Conservation (phyloP, 805 yeast species). For the Lachancea waltii region DNA sequence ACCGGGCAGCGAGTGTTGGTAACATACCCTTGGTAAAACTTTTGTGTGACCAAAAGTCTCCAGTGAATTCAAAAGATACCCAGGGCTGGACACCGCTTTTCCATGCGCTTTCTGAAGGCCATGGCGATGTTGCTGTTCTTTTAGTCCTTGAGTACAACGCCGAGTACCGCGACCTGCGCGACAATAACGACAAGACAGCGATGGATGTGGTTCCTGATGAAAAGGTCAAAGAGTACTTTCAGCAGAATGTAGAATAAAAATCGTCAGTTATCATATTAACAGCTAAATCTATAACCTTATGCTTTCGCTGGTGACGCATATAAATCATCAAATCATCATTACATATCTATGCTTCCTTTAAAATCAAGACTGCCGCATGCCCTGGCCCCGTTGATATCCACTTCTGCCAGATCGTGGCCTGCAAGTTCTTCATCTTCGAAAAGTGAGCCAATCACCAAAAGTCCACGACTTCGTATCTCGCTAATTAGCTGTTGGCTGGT, state of each 20-base stretch:
- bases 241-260: constrained; percentile 14
- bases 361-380: constrained; percentile 18
- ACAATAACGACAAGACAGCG: constrained; percentile 49
- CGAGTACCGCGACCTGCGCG: constrained; percentile 39
- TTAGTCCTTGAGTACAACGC: constrained; percentile 61
- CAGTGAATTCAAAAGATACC: constrained; percentile 60
- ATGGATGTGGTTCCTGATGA: constrained; percentile 50
- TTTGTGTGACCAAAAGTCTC: constrained; percentile 48
- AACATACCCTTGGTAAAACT: constrained; percentile 48
- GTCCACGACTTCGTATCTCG: constrained; percentile 70
- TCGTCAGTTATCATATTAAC: not conserved
- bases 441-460: constrained; percentile 70
- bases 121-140: constrained; percentile 63
- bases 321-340: not conserved
- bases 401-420: constrained; percentile 10
- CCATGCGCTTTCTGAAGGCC: constrained; percentile 88
- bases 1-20: constrained; percentile 80
- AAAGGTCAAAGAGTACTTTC: constrained; percentile 39
- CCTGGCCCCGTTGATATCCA: constrained; percentile 24
- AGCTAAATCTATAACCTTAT: constrained; percentile 1
- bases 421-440: constrained; percentile 27
- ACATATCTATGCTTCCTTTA: constrained; percentile 15
- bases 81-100: constrained; percentile 84
- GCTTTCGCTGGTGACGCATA: not conserved
- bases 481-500: constrained; percentile 73